These are phyloP conservation scores for Fusarium cyanostomum DNA, from an alignment of 2,329 filamentous ascomycete genomes.

Conservation along the genomic window DNA sequence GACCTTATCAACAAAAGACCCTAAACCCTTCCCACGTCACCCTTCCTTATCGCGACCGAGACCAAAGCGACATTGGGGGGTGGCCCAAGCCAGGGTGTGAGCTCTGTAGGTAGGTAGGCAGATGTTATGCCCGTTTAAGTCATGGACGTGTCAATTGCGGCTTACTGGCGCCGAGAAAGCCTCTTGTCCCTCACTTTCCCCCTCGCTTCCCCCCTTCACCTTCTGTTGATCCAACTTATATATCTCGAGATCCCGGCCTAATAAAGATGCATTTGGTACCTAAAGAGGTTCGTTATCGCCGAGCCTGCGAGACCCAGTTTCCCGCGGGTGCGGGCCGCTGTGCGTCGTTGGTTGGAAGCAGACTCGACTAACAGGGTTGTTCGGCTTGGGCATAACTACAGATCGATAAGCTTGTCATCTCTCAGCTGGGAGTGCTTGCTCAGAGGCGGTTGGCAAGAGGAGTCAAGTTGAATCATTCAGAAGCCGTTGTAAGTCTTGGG, in stretches of 20 bases:
- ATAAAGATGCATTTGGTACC: conserved; percentile 58
- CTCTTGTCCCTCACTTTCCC: conserved; percentile 4
- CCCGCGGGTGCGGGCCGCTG: neutral
- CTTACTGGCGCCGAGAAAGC: conserved; percentile 26
- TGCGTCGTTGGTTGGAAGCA: conserved; percentile 18
- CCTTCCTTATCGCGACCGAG: conserved; percentile 5
- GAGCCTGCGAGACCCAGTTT: conserved; percentile 23
- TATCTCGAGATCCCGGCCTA: conserved; percentile 10
- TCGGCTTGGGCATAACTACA: conserved; percentile 49
- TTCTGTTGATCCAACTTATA: neutral
- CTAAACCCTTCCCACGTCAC: neutral
- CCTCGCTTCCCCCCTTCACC: neutral
- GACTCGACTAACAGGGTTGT: conserved; percentile 32
- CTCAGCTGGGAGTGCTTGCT: conserved; percentile 86
- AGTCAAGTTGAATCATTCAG: conserved; percentile 87
- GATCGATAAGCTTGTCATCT: conserved; percentile 96
- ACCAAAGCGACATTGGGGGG: conserved; percentile 12
- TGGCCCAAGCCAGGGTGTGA: neutral
- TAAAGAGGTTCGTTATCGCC: conserved; percentile 54
- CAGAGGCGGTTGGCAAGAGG: conserved; percentile 89
- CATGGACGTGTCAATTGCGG: conserved; percentile 19
- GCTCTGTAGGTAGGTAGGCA: neutral
- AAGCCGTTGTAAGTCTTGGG: conserved; percentile 73
- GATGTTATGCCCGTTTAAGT: conserved; percentile 16
- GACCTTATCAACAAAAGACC: conserved; percentile 2